Conservation (phyloP, 164 flowering plant genomes). For the Echeveria elegans region DNA sequence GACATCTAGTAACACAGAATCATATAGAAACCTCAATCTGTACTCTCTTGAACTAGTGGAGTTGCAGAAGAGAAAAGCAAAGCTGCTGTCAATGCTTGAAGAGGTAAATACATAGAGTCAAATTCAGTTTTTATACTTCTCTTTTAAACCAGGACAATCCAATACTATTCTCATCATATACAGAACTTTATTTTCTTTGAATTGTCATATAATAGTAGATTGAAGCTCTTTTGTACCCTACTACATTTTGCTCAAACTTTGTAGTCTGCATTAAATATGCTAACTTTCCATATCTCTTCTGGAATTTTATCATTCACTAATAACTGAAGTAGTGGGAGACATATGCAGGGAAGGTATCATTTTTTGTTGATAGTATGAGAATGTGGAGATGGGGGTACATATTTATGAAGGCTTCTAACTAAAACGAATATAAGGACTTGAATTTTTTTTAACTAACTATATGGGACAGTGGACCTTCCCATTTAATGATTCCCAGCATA, state of each 20-base stretch:
- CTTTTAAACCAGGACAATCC: background rate
- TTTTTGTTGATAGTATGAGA: background rate
- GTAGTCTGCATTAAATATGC: background rate
- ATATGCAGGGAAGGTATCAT: constrained; percentile 4
- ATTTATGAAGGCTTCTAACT: background rate
- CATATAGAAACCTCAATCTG: constrained; percentile 31
- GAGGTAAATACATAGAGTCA: constrained; percentile 39
- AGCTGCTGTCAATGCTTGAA: constrained; percentile 76
- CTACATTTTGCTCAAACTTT: background rate
- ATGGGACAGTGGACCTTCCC: constrained; percentile 7
- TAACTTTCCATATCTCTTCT: background rate
- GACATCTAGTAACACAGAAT: constrained; percentile 12
- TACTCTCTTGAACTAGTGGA: constrained; percentile 55
- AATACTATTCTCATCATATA: background rate
- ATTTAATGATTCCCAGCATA: constrained; percentile 6
- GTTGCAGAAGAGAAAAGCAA: constrained; percentile 72
- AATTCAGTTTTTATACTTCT: background rate
- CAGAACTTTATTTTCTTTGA: background rate
- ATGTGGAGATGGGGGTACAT: constrained; percentile 2
- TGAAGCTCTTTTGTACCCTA: background rate
- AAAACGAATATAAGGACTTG: background rate
- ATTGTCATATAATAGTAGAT: background rate
- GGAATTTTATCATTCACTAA: background rate
- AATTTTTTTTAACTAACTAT: constrained; percentile 4
- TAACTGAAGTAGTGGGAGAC: background rate